Evolutionary conservation across 1,284 basidiomycete species (phyloP).

Genomic region (Tranzscheliella williamsii): DNA sequence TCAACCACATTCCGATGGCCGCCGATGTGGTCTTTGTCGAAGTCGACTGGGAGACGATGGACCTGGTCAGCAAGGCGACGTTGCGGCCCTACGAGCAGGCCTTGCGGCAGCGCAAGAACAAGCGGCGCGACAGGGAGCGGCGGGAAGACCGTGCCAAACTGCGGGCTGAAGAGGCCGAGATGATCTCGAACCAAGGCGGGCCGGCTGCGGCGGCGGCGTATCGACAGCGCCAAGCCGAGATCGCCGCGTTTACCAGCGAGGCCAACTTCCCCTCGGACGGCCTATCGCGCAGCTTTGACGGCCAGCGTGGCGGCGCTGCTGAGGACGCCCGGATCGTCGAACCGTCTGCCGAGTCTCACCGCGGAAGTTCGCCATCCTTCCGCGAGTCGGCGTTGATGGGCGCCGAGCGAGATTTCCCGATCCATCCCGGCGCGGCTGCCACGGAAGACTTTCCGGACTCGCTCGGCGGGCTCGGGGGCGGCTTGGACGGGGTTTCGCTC

Average conservation of each 20-base stretch:
- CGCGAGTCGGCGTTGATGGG: constrained; percentile 54
- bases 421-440: constrained; percentile 45
- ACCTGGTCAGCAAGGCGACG: constrained; percentile 34
- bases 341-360: neutral
- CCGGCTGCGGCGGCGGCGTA: constrained; percentile 32
- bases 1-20: constrained; percentile 85
- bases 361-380: constrained; percentile 41
- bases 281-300: constrained; percentile 35
- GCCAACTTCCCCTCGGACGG: constrained; percentile 38
- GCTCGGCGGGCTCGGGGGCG: constrained; percentile 14
- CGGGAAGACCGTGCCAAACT: constrained; percentile 53
- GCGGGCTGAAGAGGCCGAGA: constrained; percentile 48
- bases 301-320: constrained; percentile 1
- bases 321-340: neutral
- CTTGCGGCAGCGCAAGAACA: constrained; percentile 42
- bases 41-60: constrained; percentile 67
- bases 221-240: constrained; percentile 32
- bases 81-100: constrained; percentile 52
- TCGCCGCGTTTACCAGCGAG: constrained; percentile 23
- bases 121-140: constrained; percentile 44
- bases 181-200: constrained; percentile 19
- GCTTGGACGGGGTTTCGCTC: constrained; percentile 22
- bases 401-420: constrained; percentile 54
- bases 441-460: constrained; percentile 49
- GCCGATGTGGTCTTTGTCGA: constrained; percentile 94